These are phyloP conservation scores for Chlamydomonas schloesseri DNA, from an alignment of 139 green algal species.

Conservation along the genomic window DNA sequence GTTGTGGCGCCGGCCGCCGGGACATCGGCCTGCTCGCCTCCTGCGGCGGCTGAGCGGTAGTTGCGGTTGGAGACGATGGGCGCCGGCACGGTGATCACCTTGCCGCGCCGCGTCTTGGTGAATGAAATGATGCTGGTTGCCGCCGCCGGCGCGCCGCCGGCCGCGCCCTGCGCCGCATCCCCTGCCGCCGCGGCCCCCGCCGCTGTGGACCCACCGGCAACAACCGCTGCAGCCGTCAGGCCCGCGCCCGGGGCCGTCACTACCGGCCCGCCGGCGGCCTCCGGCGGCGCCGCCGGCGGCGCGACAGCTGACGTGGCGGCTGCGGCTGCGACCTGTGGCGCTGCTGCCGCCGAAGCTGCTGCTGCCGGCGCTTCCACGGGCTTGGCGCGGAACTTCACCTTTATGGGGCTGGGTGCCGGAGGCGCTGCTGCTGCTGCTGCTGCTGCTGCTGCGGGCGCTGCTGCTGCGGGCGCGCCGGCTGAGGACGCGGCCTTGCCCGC, in stretches of 20 bases:
- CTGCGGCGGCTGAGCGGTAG: not conserved
- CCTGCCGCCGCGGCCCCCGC: no score
- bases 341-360: not conserved
- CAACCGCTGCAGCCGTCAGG: no score
- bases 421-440: not conserved
- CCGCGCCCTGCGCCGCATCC: not conserved
- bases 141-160: not conserved
- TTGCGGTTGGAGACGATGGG: not conserved
- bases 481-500: no score
- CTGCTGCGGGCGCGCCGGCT: not conserved
- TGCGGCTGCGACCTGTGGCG: not conserved
- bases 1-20: no score
- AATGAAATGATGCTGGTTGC: not conserved
- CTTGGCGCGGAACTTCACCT: slow-evolving; percentile 39
- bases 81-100: slow-evolving; percentile 17
- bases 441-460: not conserved
- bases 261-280: no score
- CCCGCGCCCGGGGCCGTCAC: no score
- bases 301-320: not conserved
- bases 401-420: slow-evolving; percentile 19
- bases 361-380: not conserved
- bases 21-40: not conserved
- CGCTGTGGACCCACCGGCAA: not conserved
- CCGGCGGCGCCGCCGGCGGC: no score
- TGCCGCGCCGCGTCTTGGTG: slow-evolving; percentile 25